Evolutionary conservation across 23 red algal species (phyloP).

Genomic region (Agarophyton chilense): DNA sequence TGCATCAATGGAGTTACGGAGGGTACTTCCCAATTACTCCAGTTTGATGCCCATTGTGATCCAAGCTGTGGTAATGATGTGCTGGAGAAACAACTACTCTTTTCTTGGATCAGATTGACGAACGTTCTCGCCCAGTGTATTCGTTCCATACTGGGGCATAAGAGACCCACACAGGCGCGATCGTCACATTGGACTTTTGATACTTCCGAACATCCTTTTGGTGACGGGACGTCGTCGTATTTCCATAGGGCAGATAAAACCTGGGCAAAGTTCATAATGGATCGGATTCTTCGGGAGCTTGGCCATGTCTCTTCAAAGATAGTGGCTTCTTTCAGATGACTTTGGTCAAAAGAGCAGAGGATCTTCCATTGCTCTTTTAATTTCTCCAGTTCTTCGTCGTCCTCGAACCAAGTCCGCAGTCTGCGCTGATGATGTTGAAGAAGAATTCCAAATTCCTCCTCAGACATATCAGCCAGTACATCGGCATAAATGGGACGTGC

Average conservation of each 20-base stretch:
- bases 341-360: neutral
- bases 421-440: neutral
- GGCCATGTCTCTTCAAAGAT: neutral
- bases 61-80: neutral
- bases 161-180: neutral
- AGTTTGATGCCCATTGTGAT: slow-evolving; percentile 2
- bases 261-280: slow-evolving; percentile 2
- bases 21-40: neutral
- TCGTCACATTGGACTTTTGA: neutral
- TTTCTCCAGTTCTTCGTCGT: neutral
- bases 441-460: neutral
- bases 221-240: neutral
- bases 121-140: slow-evolving; percentile 11
- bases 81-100: neutral
- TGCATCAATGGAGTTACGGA: too few species aligned
- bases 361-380: neutral
- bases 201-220: neutral
- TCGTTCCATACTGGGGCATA: neutral
- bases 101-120: neutral
- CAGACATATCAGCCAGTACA: neutral
- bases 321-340: neutral
- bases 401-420: neutral
- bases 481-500: neutral
- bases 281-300: neutral
- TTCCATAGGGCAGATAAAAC: neutral